Percentiles rank a stretch among this genome's conserved stretches.
Conservation (phyloP, 768 basidiomycete species). For the Rhodotorula kratochvilovae region DNA sequence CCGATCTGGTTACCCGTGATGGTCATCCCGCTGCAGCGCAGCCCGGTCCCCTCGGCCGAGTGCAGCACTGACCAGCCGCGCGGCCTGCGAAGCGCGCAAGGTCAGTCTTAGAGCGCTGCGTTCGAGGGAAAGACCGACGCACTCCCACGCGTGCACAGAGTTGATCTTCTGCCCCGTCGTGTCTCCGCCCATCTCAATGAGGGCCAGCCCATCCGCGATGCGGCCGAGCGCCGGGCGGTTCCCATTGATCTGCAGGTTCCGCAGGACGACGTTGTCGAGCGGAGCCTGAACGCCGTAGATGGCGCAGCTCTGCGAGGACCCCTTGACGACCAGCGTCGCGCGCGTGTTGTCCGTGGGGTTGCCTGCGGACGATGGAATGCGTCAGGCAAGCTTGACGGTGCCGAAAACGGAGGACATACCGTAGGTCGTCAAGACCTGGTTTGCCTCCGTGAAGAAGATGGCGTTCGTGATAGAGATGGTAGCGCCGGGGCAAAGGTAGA, state of each 20-base stretch:
- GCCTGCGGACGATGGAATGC: not conserved
- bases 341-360: not conserved
- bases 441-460: conserved; percentile 13
- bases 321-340: conserved; percentile 5
- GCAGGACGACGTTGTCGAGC: not conserved
- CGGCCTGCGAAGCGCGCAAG: not conserved
- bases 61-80: conserved; percentile 23
- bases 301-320: not conserved
- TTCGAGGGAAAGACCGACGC: not conserved
- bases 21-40: not conserved
- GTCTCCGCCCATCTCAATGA: conserved; percentile 23
- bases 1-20: conserved; percentile 15
- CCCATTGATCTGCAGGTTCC: conserved; percentile 14
- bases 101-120: not conserved
- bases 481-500: conserved; percentile 21
- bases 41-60: not conserved
- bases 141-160: conserved; percentile 10
- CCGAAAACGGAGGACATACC: not conserved
- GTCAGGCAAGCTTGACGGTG: not conserved
- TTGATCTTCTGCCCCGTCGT: not conserved
- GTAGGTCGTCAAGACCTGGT: conserved; percentile 25
- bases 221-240: conserved; percentile 2
- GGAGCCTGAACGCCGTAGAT: not conserved
- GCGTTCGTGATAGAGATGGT: conserved; percentile 16
- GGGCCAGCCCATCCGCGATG: not conserved